Conservation (phyloP, 108 stramenopile species). For the Cyclostephanos tholiformis region DNA sequence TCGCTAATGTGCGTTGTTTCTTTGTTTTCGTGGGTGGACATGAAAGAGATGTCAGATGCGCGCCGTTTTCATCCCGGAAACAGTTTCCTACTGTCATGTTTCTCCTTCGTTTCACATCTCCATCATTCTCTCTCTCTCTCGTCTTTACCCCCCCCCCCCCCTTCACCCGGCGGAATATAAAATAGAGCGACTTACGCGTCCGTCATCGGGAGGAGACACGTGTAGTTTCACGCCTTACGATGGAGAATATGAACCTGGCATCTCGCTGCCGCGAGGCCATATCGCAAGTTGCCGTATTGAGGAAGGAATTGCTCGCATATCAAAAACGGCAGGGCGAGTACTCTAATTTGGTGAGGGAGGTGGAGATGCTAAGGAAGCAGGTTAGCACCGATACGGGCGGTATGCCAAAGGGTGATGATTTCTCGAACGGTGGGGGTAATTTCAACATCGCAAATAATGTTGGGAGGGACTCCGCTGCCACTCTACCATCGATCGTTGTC, state of each 20-base stretch:
- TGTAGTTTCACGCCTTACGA: slow-evolving; percentile 71
- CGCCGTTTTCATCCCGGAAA: neutral
- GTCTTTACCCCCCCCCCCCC: neutral
- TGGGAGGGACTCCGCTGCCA: neutral
- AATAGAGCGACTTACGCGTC: slow-evolving; percentile 73
- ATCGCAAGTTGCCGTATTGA: slow-evolving; percentile 64
- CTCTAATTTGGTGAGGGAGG: slow-evolving; percentile 46
- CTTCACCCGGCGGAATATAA: neutral
- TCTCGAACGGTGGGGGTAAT: neutral
- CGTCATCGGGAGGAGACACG: slow-evolving; percentile 82
- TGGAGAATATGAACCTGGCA: slow-evolving; percentile 87
- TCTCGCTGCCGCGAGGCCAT: slow-evolving; percentile 79
- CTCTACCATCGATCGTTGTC: neutral
- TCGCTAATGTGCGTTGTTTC: neutral
- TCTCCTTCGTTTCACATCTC: neutral
- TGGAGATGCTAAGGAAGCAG: slow-evolving; percentile 13
- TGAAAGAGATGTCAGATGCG: neutral
- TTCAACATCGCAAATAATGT: neutral
- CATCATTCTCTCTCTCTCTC: neutral
- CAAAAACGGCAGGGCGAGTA: slow-evolving; percentile 60
- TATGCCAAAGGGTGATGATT: neutral
- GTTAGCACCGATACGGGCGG: slow-evolving; percentile 6
- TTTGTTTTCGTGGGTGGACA: neutral
- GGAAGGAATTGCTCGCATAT: slow-evolving; percentile 64
- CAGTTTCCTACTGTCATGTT: neutral